phyloP scores from a whole-genome alignment of 305 asterid genomes.

The Petunia hybrid region DNA sequence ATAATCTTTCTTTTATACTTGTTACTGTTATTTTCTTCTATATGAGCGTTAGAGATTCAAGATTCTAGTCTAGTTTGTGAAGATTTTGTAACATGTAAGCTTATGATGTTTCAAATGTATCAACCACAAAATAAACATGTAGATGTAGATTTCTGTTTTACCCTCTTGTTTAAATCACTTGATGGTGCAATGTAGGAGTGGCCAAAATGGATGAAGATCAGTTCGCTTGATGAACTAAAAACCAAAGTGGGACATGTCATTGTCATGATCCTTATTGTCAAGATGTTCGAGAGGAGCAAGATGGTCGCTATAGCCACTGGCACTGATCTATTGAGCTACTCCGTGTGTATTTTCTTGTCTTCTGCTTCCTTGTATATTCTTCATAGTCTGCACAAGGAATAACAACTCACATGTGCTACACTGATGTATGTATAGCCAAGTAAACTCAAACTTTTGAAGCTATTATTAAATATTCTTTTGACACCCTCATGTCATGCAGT shows the following conservation, averaged over 20 bases:
- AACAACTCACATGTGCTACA: background rate
- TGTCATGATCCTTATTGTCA: conserved; percentile 95
- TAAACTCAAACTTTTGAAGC: background rate
- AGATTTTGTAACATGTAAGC: background rate
- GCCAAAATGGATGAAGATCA: conserved; percentile 96
- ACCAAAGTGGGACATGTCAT: conserved; percentile 95
- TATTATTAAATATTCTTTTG: background rate
- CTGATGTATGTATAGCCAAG: conserved; percentile 3
- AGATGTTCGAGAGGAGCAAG: conserved; percentile 98
- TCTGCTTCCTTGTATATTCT: conserved; percentile 92
- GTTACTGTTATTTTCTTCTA: background rate
- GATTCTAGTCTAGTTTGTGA: background rate
- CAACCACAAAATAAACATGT: background rate
- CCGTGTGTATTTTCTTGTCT: conserved; percentile 80
- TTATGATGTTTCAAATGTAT: background rate
- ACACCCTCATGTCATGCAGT: too few species aligned
- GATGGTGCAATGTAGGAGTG: conserved; percentile 65
- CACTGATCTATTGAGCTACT: conserved; percentile 80
- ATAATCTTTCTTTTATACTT: background rate
- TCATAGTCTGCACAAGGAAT: conserved; percentile 77
- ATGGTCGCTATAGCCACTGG: conserved; percentile 90
- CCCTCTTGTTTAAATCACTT: background rate
- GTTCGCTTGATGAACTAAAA: conserved; percentile 86
- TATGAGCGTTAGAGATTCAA: background rate
- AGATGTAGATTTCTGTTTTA: background rate